Percentiles rank a stretch among this genome's conserved stretches.
These are phyloP conservation scores for Entomophthora muscae DNA, from an alignment of 371 early-diverging fungal genomes.

Conservation along the genomic window DNA sequence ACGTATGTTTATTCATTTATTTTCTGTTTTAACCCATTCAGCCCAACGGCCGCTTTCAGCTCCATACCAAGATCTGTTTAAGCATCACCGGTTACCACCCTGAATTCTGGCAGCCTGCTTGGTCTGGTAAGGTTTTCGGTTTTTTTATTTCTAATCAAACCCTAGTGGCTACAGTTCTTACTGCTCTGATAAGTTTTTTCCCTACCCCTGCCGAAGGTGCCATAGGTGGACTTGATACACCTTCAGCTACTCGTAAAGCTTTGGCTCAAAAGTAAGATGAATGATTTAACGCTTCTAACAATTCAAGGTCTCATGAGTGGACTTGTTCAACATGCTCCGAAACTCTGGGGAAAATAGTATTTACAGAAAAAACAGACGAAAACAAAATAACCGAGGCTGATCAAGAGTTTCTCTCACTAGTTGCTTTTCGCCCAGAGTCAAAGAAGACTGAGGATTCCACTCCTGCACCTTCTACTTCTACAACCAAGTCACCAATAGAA, in stretches of 20 bases:
- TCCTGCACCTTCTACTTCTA: too few species aligned
- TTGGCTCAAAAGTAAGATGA: conserved; percentile 38
- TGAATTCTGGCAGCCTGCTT: conserved; percentile 87
- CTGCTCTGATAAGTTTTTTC: conserved; percentile 63
- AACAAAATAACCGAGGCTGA: not conserved
- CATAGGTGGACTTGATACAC: conserved; percentile 65
- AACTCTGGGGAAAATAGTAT: not conserved
- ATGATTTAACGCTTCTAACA: conserved; percentile 10
- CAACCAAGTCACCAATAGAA: too few species aligned
- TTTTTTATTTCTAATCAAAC: not conserved
- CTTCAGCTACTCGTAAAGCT: conserved; percentile 37
- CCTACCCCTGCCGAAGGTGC: conserved; percentile 58
- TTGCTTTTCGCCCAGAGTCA: not conserved
- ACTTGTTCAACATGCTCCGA: not conserved
- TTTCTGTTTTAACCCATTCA: conserved; percentile 10
- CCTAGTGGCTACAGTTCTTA: conserved; percentile 64
- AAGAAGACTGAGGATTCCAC: not conserved
- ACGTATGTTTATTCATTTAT: conserved; percentile 22
- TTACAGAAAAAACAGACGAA: not conserved
- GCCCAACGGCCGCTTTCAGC: conserved; percentile 81
- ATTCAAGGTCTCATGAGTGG: not conserved
- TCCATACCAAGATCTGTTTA: conserved; percentile 79
- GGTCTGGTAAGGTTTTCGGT: conserved; percentile 42
- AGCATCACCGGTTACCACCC: conserved; percentile 86
- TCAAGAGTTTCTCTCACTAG: not conserved